Base-by-base conservation (phyloP, 805 yeast species). In the Teunomyces aglyptinius region DNA sequence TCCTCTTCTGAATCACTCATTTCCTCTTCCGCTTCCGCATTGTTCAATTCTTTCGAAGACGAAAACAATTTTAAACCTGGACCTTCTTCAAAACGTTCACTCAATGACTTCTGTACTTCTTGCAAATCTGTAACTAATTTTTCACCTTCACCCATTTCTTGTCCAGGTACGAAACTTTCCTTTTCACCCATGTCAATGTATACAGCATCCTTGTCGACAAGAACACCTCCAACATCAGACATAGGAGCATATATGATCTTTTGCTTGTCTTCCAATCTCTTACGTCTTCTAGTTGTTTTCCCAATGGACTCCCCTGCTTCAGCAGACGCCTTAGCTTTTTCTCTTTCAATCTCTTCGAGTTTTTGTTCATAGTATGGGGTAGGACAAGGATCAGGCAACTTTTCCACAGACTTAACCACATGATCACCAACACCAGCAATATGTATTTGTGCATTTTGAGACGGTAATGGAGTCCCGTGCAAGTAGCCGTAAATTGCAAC, bases 171-270 rank as follows among this genome's bases (percentile, higher is more conserved):
- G 63, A 86, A 86, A 33, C 77, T 63, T 44, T 75, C 76, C 35
- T 63, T 67, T 19, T 70, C 71, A 1, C 89, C 90, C 6, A 87
- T 82, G 57, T 87, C 97, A 49, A 94, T 89, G 59, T 91, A 94
- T 2, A 94, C 99, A 6, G 99, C 97, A 71, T 94, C 99, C 62
- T 86, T 91, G 70, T 94, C 99, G 50, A 94, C 89, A 54, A 94
- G 74, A 31, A 94, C 96, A 64, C 99, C 99, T 47, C 97, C 97
- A n/a, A 94, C 97, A 67, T 94, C 98, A 40, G 97, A 88, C 99
- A 94, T 94, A 42, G 99, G 99, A 0, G 99, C 99, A 65, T 95
- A 94, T 2, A 94, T 89, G 54, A 89, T 81, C 64, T 91, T 94
- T 63, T 89, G 96, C 57, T 85, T 89, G 60, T 94, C 99, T 54